Evolutionary conservation across 2,329 filamentous ascomycete genomes (phyloP).

Genomic region (Pseudopyricularia javanii): DNA sequence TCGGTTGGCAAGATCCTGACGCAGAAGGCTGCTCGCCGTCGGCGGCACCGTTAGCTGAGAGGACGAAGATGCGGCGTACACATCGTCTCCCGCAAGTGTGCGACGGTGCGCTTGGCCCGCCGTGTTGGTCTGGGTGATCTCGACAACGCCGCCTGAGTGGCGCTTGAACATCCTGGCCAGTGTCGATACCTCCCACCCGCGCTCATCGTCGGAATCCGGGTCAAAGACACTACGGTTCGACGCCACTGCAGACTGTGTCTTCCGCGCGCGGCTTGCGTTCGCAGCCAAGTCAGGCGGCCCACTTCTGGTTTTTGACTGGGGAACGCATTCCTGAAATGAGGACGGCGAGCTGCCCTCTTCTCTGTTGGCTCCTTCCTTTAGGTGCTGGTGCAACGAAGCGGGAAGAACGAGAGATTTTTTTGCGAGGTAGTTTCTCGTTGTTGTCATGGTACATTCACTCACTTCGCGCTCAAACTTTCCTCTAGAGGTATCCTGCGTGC

Average conservation of each 20-base stretch:
- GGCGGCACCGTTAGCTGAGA: neutral
- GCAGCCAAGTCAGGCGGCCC: neutral
- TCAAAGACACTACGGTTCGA: conserved; percentile 9
- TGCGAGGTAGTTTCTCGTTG: neutral
- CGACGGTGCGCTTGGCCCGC: neutral
- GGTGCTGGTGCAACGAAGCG: neutral
- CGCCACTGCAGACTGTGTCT: conserved; percentile 4
- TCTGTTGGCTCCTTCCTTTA: neutral
- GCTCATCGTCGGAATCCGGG: conserved; percentile 6
- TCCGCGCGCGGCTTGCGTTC: conserved; percentile 1
- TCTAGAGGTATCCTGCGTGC: neutral
- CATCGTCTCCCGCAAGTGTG: neutral
- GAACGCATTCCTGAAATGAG: neutral
- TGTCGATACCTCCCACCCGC: conserved; percentile 3
- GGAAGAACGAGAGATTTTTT: neutral
- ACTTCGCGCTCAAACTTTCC: neutral
- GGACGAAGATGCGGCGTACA: neutral
- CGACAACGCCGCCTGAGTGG: neutral
- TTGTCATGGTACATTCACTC: neutral
- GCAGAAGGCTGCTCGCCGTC: neutral
- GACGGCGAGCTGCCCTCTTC: neutral
- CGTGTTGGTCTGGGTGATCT: neutral
- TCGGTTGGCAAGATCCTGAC: neutral
- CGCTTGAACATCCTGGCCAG: conserved; percentile 3
- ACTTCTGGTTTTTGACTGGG: neutral